Evolutionary conservation across 2,329 filamentous ascomycete species (phyloP), one percentile per base, ranked within the genome.

Genomic region (Exophiala oligosperma): DNA sequence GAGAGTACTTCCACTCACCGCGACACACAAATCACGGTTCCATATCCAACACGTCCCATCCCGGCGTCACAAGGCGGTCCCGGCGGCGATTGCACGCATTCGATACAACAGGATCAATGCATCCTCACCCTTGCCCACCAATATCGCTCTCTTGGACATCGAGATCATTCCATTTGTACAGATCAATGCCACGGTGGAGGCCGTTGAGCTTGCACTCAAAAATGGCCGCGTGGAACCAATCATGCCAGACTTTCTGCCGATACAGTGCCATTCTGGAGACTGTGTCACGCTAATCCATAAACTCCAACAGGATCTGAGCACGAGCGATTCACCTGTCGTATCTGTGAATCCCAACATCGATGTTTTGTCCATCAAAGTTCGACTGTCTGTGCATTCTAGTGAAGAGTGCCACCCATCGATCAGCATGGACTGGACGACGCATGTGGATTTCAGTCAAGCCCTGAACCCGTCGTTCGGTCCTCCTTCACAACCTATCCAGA

Each of bases 251-350:
- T 66, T 70, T 2, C 71, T 73, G 14, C 73, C 77, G 0, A 70
- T 78, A 14, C 66, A 69, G 9, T 78, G 79, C 64, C 77, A 76
- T 12, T 79, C 82, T 11, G 77, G 81, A 56, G 83, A 86, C 56
- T 80, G 84, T 64, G 69, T 83, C n/a, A 82, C 82, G 0, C 72
- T 84, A 50, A 70, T 85, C 21, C 86, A 84, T 68, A 81, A 79
- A 64, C 72, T 83, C 28, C 74, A 72, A 1, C 76, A 76, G 8
- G 69, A 41, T 71, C 40, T n/a, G 72, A 74, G 43, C 21, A 40
- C 47, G 24, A 56, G 29, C 21, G 26, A 38, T 4, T 41, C 23
- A 68, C 64, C 41, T 43, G 63, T 21, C 62, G 65, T 59, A 55
- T 51, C 56, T 44, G 23, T 41, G 12, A 58, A 53, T 12, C 68